phyloP scores from a whole-genome alignment of 176 grass and related monocot species.

The Ensete glaucum region DNA sequence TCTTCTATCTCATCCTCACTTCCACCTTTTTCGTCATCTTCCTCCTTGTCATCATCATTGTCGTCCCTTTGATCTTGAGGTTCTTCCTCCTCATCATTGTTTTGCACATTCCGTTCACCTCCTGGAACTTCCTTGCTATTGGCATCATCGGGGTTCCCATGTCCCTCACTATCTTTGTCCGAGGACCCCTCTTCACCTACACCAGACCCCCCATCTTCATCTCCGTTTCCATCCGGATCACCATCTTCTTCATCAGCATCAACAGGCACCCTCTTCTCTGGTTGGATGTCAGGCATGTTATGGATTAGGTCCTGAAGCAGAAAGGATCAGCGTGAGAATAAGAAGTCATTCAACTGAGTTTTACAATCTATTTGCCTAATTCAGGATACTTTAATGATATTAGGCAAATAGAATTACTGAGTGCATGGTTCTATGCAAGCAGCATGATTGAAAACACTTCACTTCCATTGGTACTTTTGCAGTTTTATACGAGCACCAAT shows the following conservation, averaged over 20 bases:
- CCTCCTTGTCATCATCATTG: neutral
- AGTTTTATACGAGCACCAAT: too few species aligned
- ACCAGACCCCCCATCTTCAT: neutral
- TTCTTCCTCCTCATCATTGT: neutral
- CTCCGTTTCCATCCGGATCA: neutral
- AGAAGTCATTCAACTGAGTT: too few species aligned
- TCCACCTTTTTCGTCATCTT: neutral
- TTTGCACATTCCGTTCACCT: neutral
- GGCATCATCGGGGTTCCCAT: neutral
- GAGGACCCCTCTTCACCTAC: neutral
- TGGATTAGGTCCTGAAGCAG: neutral
- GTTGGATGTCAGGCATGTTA: neutral
- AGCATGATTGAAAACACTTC: too few species aligned
- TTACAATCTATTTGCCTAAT: too few species aligned
- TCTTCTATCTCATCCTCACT: neutral
- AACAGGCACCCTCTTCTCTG: neutral
- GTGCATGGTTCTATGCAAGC: too few species aligned
- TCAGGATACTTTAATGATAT: too few species aligned
- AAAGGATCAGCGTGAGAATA: neutral
- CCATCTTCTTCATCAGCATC: neutral
- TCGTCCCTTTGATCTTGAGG: neutral
- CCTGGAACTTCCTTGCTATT: neutral
- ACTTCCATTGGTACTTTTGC: too few species aligned
- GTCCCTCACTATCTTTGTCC: neutral
- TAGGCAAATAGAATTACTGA: too few species aligned